Base-by-base conservation (phyloP, 192 early-diverging fungal genomes). In the Backusella australiensis region DNA sequence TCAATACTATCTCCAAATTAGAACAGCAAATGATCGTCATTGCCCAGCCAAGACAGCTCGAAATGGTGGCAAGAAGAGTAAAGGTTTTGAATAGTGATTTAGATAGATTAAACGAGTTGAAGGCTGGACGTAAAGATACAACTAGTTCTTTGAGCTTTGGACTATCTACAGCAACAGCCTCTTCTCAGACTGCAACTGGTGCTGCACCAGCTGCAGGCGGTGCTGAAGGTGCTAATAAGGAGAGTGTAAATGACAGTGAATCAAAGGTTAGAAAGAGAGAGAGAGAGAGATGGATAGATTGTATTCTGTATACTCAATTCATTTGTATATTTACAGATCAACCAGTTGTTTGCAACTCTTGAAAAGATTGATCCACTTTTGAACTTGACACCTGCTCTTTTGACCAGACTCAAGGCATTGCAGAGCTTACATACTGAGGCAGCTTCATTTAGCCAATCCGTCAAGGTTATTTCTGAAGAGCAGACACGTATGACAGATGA, bases 391-490 rank as follows among this genome's bases (percentile, higher is more conserved):
- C 95, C 96, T 3, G 90, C 93, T 0, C 85, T 96, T 19, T 85
- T 96, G 17, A 81, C 90, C 15, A 89, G 96, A 39, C 82, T 98
- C 73, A 92, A 93, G 71, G 89, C 90, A 7, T 85, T 98, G 42
- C 89, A 93, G 67, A 85, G 85, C 4, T 83, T 98, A 52, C 96
- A 98, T 78, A 83, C 87, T 0, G 95, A 98, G 77, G 94, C 95
- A 0, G 86, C 93, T 15, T 88, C 92, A 46, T 95, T 93, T 76
- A 88, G 89, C 14, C 88, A 94, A 8, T 90, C 89, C 6, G 86
- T 97, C 42, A 89, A 90, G 73, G 88, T 91, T 82, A 85, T 96
- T 56, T 86, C 88, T 21, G 73, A 79, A 17, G 95, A 93, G 69
- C 95, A 96, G 73, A 82, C 73, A 14, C 86, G 88, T 29, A 87